A percentile compares a stretch with the other conserved stretches of the same genome.
Conservation (phyloP, 768 basidiomycete genomes). For the Mycena pura region DNA sequence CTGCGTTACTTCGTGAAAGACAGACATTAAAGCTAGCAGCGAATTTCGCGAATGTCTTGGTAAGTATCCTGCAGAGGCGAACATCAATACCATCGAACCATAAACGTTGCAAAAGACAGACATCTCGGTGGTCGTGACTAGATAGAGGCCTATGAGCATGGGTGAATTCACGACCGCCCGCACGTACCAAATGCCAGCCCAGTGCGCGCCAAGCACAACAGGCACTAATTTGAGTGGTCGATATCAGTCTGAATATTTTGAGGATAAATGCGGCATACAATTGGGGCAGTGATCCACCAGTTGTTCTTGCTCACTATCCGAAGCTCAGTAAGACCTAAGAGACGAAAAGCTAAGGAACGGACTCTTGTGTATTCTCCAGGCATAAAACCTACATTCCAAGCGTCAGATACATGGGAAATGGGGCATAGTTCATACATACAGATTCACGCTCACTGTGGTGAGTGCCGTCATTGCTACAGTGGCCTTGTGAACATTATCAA, state of each 20-base stretch:
- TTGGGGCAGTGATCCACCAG: constrained; percentile 38
- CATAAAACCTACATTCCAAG: constrained; percentile 3
- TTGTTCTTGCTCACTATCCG: constrained; percentile 44
- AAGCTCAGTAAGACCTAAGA: neutral
- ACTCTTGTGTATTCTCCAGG: constrained; percentile 44
- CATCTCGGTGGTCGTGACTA: constrained; percentile 15
- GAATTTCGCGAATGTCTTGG: constrained; percentile 6
- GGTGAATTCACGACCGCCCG: no score
- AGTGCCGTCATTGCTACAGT: constrained; percentile 14
- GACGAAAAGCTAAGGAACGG: constrained; percentile 18
- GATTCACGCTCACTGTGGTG: constrained; percentile 25
- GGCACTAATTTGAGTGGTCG: constrained; percentile 2
- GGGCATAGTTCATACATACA: constrained; percentile 5
- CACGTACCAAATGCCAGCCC: constrained; percentile 16
- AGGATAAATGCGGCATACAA: constrained; percentile 29
- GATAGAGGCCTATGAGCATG: no score
- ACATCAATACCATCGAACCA: neutral
- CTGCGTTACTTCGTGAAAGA: neutral
- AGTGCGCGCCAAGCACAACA: constrained; percentile 1
- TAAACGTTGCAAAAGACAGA: neutral
- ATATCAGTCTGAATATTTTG: neutral
- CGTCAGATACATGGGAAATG: neutral
- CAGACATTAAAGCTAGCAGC: neutral
- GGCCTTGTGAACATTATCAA: neutral
- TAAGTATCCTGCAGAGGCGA: constrained; percentile 4